Base-by-base conservation (phyloP, 352 stramenopile species). In the Pythium plurisporium region DNA sequence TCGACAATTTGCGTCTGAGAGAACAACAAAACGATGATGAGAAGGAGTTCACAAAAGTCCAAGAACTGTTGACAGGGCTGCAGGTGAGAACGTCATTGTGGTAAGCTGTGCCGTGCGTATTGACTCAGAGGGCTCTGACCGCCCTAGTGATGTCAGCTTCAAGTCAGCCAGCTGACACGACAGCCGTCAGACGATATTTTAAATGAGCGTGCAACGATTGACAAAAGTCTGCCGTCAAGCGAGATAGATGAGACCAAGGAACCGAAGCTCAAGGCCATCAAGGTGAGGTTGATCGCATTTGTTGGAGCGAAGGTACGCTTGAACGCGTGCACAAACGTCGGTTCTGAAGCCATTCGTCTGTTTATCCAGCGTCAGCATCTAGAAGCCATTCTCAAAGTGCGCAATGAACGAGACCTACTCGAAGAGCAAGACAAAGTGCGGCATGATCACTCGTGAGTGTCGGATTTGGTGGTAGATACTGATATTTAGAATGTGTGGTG, bases 351-450 rank as follows among this genome's bases (percentile, higher is more conserved):
- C 31, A 17, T 38, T n/a, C 23, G 3, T 36, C 27, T 22, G 5
- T 17, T 17, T 17, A 36, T 12, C 22, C 26, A 70, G 62, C 46
- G 54, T 30, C 51, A 67, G 29, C 69, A 77, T 51, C 27, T 63
- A 4, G 57, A 77, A 48, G 69, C 65, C 8, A 45, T 77, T 44
- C 49, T 67, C 8, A 69, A 59, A 36, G 45, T 77, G 10, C 64
- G 60, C n/a, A 69, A 77, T 27, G 62, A 77, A 29, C 26, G 69
- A 34, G 65, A 74, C 59, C 29, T 77, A 2, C 27, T 77, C 8
- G 65, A 77, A 53, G 69, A 77, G 41, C 62, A 77, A 45, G 69
- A 74, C 57, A 73, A 72, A 46, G 68, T 70, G 34, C 0, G 14
- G 42, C 33, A n/a, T n/a, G 7, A 49, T 5, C 36, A 42, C 22